Conservation (phyloP, 371 early-diverging fungal species). For the Mortierella sp. region DNA sequence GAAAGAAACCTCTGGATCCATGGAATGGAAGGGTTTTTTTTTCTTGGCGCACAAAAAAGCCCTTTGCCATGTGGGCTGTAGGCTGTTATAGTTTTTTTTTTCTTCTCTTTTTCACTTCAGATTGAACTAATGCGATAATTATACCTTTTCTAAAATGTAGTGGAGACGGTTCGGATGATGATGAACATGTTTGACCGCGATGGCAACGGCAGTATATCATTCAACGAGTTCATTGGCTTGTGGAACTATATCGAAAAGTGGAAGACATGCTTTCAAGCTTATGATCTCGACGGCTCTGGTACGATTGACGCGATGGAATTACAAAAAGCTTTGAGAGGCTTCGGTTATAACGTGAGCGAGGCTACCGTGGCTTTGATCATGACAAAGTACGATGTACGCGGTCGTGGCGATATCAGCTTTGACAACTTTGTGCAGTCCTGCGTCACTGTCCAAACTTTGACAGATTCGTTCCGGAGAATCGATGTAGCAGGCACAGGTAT, state of each 20-base stretch:
- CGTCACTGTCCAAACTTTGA: conserved; percentile 83
- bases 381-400: conserved; percentile 80
- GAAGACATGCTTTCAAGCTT: conserved; percentile 83
- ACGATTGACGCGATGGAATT: conserved; percentile 82
- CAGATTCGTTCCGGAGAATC: conserved; percentile 80
- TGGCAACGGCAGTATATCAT: conserved; percentile 74
- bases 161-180: conserved; percentile 62
- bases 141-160: conserved; percentile 10
- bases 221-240: conserved; percentile 85
- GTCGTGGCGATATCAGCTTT: conserved; percentile 81
- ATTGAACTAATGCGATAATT: background rate
- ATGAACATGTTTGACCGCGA: conserved; percentile 73
- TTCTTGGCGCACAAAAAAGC: background rate
- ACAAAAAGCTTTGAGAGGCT: conserved; percentile 77
- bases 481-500: conserved; percentile 83
- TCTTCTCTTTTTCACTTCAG: background rate
- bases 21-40: background rate
- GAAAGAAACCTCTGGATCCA: background rate
- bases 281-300: conserved; percentile 87
- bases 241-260: conserved; percentile 82
- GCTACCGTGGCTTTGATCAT: conserved; percentile 65
- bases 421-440: conserved; percentile 89
- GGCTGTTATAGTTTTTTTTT: background rate
- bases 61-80: too few relatives aligned
- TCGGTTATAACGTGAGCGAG: conserved; percentile 66